These are phyloP conservation scores for Nemophila menziesii DNA, from an alignment of 257 asterid species.

Conservation along the genomic window DNA sequence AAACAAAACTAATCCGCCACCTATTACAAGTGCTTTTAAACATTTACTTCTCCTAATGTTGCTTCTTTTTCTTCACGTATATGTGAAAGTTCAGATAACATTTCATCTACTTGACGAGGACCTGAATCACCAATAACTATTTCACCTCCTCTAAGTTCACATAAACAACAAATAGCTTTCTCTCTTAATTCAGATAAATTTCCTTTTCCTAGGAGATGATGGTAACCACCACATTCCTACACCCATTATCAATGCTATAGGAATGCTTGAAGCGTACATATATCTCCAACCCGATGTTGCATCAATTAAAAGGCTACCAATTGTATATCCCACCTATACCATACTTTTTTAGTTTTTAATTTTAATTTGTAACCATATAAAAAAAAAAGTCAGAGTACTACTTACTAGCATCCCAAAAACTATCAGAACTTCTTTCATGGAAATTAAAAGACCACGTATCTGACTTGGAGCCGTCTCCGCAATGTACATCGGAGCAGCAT, in stretches of 20 bases:
- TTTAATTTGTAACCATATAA: constrained; percentile 14
- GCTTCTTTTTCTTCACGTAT: constrained; percentile 65
- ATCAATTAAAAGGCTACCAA: constrained; percentile 78
- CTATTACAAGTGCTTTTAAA: constrained; percentile 82
- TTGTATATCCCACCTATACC: constrained; percentile 61
- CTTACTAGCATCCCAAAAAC: constrained; percentile 97
- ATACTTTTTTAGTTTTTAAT: constrained; percentile 5
- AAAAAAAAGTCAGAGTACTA: too few relatives aligned
- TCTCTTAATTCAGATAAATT: constrained; percentile 40
- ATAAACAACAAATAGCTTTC: constrained; percentile 59
- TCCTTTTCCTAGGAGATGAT: constrained; percentile 84
- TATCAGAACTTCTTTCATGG: constrained; percentile 83
- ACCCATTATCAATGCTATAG: constrained; percentile 72
- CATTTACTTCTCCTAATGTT: constrained; percentile 68
- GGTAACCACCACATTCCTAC: constrained; percentile 98
- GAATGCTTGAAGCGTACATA: constrained; percentile 68
- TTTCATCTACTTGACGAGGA: constrained; percentile 67
- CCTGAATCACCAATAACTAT: constrained; percentile 43
- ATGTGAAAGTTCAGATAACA: constrained; percentile 75
- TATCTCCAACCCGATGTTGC: constrained; percentile 82
- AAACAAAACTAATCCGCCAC: constrained; percentile 88
- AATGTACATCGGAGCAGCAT: constrained; percentile 99
- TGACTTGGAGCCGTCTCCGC: constrained; percentile 95
- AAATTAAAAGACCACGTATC: constrained; percentile 83
- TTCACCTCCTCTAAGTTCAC: constrained; percentile 74